phyloP scores from a whole-genome alignment of 352 stramenopile species.

The Globisporangium barbulae region DNA sequence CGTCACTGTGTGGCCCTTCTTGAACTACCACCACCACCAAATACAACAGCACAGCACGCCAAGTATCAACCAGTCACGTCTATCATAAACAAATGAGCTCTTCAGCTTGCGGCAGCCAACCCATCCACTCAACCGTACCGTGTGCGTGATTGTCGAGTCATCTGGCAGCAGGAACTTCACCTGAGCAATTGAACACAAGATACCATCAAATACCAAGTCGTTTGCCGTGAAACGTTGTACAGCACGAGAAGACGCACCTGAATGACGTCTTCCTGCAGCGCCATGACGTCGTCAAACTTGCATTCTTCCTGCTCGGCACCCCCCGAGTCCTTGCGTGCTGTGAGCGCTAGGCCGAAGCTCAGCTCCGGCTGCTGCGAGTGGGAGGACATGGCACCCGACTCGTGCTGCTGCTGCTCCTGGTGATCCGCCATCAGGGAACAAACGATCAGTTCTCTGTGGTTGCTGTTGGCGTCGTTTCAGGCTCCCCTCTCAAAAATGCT shows the following conservation, averaged over 20 bases:
- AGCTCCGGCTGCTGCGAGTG: conserved; percentile 22
- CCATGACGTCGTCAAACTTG: conserved; percentile 60
- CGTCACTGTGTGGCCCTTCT: conserved; percentile 58
- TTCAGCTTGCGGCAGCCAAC: background rate
- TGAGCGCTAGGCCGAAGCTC: conserved; percentile 23
- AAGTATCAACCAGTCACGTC: background rate
- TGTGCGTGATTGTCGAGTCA: conserved; percentile 41
- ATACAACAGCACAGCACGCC: background rate
- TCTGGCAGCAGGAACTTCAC: conserved; percentile 56
- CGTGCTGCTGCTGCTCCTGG: conserved; percentile 14
- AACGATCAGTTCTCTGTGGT: background rate
- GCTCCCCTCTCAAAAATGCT: background rate
- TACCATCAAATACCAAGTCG: too few relatives aligned
- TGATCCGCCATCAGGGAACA: background rate
- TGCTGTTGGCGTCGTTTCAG: conserved; percentile 6
- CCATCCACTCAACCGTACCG: conserved; percentile 17
- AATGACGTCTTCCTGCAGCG: conserved; percentile 55
- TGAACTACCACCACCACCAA: conserved; percentile 38
- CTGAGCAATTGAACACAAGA: conserved; percentile 17
- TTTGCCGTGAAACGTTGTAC: too few relatives aligned
- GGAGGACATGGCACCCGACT: conserved; percentile 15
- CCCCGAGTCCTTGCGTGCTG: conserved; percentile 21
- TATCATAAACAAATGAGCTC: background rate
- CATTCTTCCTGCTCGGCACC: conserved; percentile 23
- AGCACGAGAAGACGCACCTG: conserved; percentile 19